phyloP scores from a whole-genome alignment of 106 monocot genomes.

The Phalaenopsis equestris region DNA sequence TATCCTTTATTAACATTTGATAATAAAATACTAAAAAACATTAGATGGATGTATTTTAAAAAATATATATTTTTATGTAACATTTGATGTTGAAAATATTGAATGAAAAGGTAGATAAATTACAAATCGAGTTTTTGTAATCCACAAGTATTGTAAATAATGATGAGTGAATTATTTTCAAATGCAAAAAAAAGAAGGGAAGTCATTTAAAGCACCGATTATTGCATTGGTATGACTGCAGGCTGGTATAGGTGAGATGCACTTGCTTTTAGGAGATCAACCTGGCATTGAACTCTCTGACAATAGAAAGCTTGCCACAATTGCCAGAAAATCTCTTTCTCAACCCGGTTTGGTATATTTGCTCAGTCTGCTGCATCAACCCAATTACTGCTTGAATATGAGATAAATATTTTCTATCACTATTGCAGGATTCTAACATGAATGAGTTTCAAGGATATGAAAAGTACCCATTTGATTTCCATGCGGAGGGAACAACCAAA shows the following conservation, averaged over 20 bases:
- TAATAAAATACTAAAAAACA: too few species aligned
- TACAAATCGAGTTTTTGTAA: too few species aligned
- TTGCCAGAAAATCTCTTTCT: conserved; percentile 10
- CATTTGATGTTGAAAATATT: too few species aligned
- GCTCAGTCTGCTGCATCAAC: background rate
- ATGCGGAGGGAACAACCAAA: conserved; percentile 19
- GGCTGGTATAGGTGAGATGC: conserved; percentile 32
- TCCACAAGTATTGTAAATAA: too few species aligned
- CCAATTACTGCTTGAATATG: background rate
- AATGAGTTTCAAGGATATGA: conserved; percentile 27
- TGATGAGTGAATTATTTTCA: too few species aligned
- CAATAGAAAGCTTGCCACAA: conserved; percentile 14
- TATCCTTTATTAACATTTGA: too few species aligned
- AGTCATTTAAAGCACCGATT: background rate
- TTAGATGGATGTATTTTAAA: too few species aligned
- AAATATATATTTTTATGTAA: too few species aligned
- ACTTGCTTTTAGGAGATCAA: conserved; percentile 20
- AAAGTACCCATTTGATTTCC: conserved; percentile 32
- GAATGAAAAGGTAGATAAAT: too few species aligned
- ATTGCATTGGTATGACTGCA: conserved; percentile 12
- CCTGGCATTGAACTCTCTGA: conserved; percentile 12
- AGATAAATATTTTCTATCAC: background rate
- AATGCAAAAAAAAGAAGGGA: too few species aligned
- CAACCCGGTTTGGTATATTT: conserved; percentile 18
- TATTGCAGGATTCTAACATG: conserved; percentile 26